A percentile compares a stretch with the other conserved stretches of the same genome.
Evolutionary conservation across 352 stramenopile genomes (phyloP).

Genomic region (Globisporangium mamillatum): DNA sequence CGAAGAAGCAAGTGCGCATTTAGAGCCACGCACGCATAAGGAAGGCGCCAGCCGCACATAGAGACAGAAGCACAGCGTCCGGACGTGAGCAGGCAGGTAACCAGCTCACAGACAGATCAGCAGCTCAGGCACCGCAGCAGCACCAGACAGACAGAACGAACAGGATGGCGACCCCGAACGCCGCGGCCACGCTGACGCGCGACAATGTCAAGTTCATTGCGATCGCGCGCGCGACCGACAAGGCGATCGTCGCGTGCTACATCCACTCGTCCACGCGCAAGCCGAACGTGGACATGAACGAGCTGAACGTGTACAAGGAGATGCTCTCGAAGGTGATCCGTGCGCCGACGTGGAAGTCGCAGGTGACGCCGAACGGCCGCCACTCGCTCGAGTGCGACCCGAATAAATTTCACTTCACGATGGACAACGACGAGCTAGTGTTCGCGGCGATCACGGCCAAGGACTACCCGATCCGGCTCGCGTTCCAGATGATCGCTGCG

Average conservation of each 20-base stretch:
- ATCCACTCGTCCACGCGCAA: constrained; percentile 55
- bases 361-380: constrained; percentile 81
- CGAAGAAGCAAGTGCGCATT: not conserved
- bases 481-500: constrained; percentile 78
- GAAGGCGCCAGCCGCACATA: not conserved
- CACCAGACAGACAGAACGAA: constrained; percentile 10
- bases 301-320: constrained; percentile 66
- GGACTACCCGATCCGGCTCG: constrained; percentile 78
- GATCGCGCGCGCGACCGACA: constrained; percentile 77
- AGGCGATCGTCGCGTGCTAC: constrained; percentile 78
- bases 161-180: constrained; percentile 21
- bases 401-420: constrained; percentile 89
- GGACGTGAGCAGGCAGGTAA: not conserved
- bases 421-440: constrained; percentile 87
- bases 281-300: constrained; percentile 47
- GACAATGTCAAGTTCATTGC: constrained; percentile 86
- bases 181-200: constrained; percentile 45
- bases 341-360: constrained; percentile 81
- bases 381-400: constrained; percentile 85
- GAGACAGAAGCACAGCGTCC: not conserved
- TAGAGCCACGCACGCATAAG: not conserved
- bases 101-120: not conserved
- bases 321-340: constrained; percentile 84
- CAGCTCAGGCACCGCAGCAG: constrained; percentile 1
- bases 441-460: constrained; percentile 78